phyloP scores from a whole-genome alignment of 805 yeast genomes.

The Wickerhamomyces sydowiorum region DNA sequence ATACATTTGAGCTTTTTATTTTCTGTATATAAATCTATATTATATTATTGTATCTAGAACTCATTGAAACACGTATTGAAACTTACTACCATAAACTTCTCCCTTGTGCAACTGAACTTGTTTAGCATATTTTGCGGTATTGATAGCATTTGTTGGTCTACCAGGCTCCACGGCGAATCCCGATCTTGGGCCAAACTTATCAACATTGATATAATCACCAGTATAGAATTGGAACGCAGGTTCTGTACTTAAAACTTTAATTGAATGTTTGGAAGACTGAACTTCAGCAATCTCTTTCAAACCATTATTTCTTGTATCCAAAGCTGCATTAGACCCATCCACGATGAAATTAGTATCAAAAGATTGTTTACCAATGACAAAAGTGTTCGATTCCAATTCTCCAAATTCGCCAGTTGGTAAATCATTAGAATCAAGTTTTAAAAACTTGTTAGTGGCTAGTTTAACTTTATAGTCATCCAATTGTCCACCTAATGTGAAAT shows the following conservation, averaged over 20 bases:
- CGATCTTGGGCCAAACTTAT: slow-evolving; percentile 27
- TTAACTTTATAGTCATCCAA: slow-evolving; percentile 32
- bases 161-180: slow-evolving; percentile 64
- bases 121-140: slow-evolving; percentile 38
- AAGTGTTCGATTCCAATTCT: slow-evolving; percentile 20
- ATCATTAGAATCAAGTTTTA: slow-evolving; percentile 36
- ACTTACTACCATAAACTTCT: slow-evolving; percentile 47
- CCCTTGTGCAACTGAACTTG: slow-evolving; percentile 46
- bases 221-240: slow-evolving; percentile 65
- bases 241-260: slow-evolving; percentile 50
- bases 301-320: slow-evolving; percentile 42
- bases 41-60: not conserved
- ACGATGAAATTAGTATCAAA: slow-evolving; percentile 46
- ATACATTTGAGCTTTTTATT: too few relatives aligned
- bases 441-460: slow-evolving; percentile 31
- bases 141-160: slow-evolving; percentile 51
- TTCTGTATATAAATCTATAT: too few relatives aligned
- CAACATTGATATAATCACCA: slow-evolving; percentile 43
- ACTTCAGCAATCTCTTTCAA: slow-evolving; percentile 37
- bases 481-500: slow-evolving; percentile 42
- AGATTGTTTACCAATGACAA: slow-evolving; percentile 14
- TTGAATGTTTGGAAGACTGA: slow-evolving; percentile 33
- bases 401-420: slow-evolving; percentile 43
- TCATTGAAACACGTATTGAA: not conserved
- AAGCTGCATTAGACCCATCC: slow-evolving; percentile 21